Base-by-base conservation (phyloP, 345 rosid species). In the Barbarea vulgaris region DNA sequence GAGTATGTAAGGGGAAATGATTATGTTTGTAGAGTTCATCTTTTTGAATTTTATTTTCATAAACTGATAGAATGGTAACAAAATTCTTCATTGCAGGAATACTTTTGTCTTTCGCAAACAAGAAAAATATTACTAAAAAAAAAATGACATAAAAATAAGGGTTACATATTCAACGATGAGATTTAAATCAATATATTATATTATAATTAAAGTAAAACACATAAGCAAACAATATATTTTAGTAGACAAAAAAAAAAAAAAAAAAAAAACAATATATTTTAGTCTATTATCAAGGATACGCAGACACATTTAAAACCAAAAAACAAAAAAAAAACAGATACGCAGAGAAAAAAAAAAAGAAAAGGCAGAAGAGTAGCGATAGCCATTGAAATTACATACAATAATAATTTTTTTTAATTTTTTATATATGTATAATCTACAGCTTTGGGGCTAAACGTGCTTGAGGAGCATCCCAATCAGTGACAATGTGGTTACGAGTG, bases 401-500 rank as follows among this genome's bases (percentile, higher is more conserved):
- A 27, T 41, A 42, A n/a, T n/a, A n/a, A n/a, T n/a, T n/a, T n/a
- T 56, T 56, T 56, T 69, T 44, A 9, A 28, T 3, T 13, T 11
- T 68, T 12, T 19, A 53, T 55, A 3, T 50, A 36, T 30, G 15
- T 27, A 6, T 17, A 37, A 51, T 37, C 70, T 73, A 64, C 19
- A 73, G 70, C 47, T 64, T 64, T 64, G 64, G 55, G 34, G 13
- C 37, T 54, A 73, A 44, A 31, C 71, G 77, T 31, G 71, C 48
- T 14, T 44, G 81, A 73, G 86, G 88, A 69, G n/a, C 61, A 59
- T 90, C 93, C 91, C 94, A 87, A 18, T 90, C 89, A 0, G 96
- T 71, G 30, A 76, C 50, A 17, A 92, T 83, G 83, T 87, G 97
- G 31, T 85, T 15, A 11, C 94, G 94, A 18, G 85, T 86, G 70